These are phyloP conservation scores for Shiraia sp. DNA, from an alignment of 2,329 filamentous ascomycete species.

Conservation along the genomic window DNA sequence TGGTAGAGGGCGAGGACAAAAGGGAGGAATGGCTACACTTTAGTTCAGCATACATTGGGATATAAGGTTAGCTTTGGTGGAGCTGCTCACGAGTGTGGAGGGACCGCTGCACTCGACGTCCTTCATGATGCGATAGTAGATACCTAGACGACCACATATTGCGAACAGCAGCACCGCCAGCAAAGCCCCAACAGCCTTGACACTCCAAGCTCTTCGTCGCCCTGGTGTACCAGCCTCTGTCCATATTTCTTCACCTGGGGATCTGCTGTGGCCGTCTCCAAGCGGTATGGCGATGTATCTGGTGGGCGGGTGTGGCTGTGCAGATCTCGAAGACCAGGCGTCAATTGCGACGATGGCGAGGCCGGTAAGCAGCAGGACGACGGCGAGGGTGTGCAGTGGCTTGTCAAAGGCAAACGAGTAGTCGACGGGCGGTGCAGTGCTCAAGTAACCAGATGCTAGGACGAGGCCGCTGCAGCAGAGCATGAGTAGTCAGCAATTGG, in stretches of 20 bases:
- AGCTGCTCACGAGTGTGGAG: slow-evolving; percentile 25
- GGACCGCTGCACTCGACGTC: slow-evolving; percentile 39
- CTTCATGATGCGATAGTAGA: slow-evolving; percentile 34
- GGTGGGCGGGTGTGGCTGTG: slow-evolving; percentile 21
- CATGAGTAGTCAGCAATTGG: slow-evolving; percentile 19
- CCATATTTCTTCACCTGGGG: slow-evolving; percentile 30
- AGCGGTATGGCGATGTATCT: slow-evolving; percentile 39
- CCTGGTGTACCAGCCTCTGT: slow-evolving; percentile 24
- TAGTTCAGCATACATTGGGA: slow-evolving; percentile 7
- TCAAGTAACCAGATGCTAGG: slow-evolving; percentile 38
- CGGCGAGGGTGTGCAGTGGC: slow-evolving; percentile 37
- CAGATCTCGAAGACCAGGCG: slow-evolving; percentile 20
- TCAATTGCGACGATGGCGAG: slow-evolving; percentile 35
- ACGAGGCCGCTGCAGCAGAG: slow-evolving; percentile 36
- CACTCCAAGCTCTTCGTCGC: slow-evolving; percentile 17
- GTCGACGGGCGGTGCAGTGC: slow-evolving; percentile 30
- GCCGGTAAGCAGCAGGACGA: slow-evolving; percentile 39
- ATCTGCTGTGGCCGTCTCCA: slow-evolving; percentile 24
- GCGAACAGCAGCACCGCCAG: slow-evolving; percentile 33
- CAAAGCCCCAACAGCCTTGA: slow-evolving; percentile 28
- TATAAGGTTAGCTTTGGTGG: neutral
- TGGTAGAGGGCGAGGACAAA: slow-evolving; percentile 39
- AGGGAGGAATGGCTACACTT: slow-evolving; percentile 32
- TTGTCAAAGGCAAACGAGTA: slow-evolving; percentile 44
- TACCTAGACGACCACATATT: slow-evolving; percentile 35